phyloP scores from a whole-genome alignment of 108 stramenopile genomes.

The Conticribra guillardii region DNA sequence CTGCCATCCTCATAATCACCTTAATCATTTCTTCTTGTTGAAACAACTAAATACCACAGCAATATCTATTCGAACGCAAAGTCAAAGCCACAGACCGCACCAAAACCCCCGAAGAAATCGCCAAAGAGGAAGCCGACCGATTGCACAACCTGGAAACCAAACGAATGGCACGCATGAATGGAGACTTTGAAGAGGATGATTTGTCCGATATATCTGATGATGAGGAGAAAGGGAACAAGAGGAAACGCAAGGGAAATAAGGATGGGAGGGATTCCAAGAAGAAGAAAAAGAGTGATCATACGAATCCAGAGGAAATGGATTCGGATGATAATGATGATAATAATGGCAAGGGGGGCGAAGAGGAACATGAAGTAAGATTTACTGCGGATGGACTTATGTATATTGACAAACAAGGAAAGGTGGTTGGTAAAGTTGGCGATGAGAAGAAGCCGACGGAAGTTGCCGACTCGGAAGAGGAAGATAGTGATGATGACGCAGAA shows the following conservation, averaged over 20 bases:
- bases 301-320: conserved; percentile 70
- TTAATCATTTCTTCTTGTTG: not conserved
- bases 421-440: conserved; percentile 66
- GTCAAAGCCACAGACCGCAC: conserved; percentile 92
- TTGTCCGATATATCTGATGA: conserved; percentile 83
- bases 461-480: conserved; percentile 13
- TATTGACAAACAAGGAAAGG: conserved; percentile 69
- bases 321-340: conserved; percentile 73
- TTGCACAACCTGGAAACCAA: conserved; percentile 90
- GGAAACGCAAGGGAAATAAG: conserved; percentile 27
- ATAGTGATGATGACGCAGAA: conserved; percentile 22
- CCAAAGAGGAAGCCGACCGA: conserved; percentile 89
- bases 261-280: conserved; percentile 25
- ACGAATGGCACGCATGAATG: conserved; percentile 91
- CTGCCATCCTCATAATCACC: no score
- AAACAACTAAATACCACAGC: not conserved
- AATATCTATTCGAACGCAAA: conserved; percentile 79
- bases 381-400: conserved; percentile 88
- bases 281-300: conserved; percentile 19
- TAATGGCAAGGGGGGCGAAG: conserved; percentile 50
- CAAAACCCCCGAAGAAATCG: conserved; percentile 94
- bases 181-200: conserved; percentile 87
- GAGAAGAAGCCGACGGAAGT: conserved; percentile 34
- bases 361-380: conserved; percentile 59
- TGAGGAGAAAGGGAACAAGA: conserved; percentile 33